Base-by-base conservation (phyloP, 176 grass and related monocot species). In the Dendrocalamus sinicus region DNA sequence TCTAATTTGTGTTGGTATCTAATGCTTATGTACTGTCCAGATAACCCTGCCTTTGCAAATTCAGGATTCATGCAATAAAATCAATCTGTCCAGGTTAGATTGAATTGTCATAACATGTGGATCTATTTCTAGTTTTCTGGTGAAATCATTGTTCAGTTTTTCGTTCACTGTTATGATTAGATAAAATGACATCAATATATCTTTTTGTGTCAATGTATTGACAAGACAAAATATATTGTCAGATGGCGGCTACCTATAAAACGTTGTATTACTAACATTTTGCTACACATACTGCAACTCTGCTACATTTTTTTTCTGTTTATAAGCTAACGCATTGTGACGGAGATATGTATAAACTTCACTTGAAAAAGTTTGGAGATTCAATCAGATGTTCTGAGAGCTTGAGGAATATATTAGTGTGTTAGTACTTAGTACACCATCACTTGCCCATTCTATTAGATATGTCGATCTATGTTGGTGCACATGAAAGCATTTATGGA, bases 31-130 rank as follows among this genome's bases (percentile, higher is more conserved):
- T 71, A 48, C 55, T 81, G 53, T 84, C 63, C 78, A 77, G 83
- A 77, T 89, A 85, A 63, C 76, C 85, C 82, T 85, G 83, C 63
- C 83, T 81, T 81, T 81, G 77, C 77, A 89, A 85, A 85, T 81
- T 81, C 88, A 70, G 43, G 88, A 85, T 86, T 80, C 83, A 37
- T n/a, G 60, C 54, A 63, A 85, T 59, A 72, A 43, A 37, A 44
- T 35, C 44, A 89, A 44, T 61, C 77, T 81, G 76, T 75, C 8
- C 82, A 85, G 76, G 70, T 78, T 80, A 89, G 82, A 85, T 85
- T 75, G 50, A 80, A 53, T 51, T 76, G 53, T 35, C 37, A 47
- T 43, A 81, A 76, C 16, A 80, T 46, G 11, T 68, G 43, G 60
- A 63, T 59, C 22, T 59, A 19, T 75, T 74, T 45, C 70, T 79